Evolutionary conservation across 257 asterid genomes (phyloP).

Genomic region (Thymus mandschuricus): DNA sequence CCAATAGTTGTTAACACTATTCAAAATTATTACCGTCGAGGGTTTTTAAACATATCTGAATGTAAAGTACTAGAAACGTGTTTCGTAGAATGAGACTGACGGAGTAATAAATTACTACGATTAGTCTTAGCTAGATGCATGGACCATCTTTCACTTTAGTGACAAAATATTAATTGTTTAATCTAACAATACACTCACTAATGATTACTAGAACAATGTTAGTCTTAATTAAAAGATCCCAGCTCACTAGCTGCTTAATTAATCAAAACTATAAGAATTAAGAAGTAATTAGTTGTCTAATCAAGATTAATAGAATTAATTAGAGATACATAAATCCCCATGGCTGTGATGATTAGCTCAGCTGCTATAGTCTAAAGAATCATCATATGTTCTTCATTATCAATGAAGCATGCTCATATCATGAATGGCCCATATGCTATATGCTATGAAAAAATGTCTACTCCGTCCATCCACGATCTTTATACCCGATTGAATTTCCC

Average conservation of each 20-base stretch:
- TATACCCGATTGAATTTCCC: no score
- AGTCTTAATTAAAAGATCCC: neutral
- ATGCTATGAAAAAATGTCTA: neutral
- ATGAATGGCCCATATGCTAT: conserved; percentile 38
- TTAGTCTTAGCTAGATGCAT: no score
- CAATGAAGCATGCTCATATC: conserved; percentile 40
- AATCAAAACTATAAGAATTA: neutral
- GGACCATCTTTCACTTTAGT: no score
- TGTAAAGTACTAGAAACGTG: no score
- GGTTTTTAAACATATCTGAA: no score
- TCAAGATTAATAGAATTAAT: conserved; percentile 3
- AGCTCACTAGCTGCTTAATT: neutral
- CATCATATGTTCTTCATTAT: conserved; percentile 37
- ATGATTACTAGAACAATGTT: neutral
- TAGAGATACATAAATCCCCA: conserved; percentile 18
- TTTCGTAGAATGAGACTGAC: no score
- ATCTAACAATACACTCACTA: neutral
- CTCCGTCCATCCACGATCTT: no score
- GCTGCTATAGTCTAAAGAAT: conserved; percentile 43
- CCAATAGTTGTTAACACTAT: conserved; percentile 23
- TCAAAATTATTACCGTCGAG: no score
- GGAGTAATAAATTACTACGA: no score
- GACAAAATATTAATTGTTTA: neutral
- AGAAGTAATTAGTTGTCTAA: conserved; percentile 17
- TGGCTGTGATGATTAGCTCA: conserved; percentile 43